phyloP scores from a whole-genome alignment of 1,284 basidiomycete species.

The Trametes sp. region DNA sequence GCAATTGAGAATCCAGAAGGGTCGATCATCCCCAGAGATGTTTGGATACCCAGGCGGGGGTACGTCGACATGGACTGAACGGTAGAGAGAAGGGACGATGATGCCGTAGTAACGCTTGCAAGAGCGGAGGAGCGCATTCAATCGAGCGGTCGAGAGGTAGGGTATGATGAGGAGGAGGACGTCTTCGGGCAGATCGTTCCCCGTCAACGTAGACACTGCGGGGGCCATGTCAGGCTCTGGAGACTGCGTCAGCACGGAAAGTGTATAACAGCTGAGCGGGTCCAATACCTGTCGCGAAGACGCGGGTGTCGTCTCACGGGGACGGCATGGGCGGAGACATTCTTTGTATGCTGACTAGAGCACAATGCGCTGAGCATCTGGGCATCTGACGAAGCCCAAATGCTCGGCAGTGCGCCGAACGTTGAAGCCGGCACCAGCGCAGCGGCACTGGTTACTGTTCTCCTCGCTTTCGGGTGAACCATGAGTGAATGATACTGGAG shows the following conservation, averaged over 20 bases:
- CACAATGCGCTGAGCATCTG: too few species aligned
- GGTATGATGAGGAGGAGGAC: neutral
- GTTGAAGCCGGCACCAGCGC: too few species aligned
- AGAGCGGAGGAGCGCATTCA: neutral
- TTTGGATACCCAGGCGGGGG: neutral
- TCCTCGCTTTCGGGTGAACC: too few species aligned
- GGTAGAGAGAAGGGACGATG: neutral
- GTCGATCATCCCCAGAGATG: neutral
- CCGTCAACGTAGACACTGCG: neutral
- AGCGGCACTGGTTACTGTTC: too few species aligned
- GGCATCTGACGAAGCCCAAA: too few species aligned
- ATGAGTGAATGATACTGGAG: too few species aligned
- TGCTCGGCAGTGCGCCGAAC: too few species aligned
- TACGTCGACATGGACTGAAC: neutral
- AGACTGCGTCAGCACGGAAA: too few species aligned
- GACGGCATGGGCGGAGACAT: neutral
- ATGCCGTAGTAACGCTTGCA: neutral
- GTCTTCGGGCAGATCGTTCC: neutral
- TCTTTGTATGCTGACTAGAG: neutral
- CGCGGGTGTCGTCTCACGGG: too few species aligned
- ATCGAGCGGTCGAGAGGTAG: neutral
- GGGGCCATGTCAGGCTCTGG: neutral
- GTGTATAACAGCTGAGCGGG: too few species aligned
- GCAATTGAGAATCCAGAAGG: neutral
- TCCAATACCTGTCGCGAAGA: too few species aligned